Evolutionary conservation across 192 early-diverging fungal genomes (phyloP), one percentile per base, ranked within the genome.

Genomic region (Coemansia sp.): DNA sequence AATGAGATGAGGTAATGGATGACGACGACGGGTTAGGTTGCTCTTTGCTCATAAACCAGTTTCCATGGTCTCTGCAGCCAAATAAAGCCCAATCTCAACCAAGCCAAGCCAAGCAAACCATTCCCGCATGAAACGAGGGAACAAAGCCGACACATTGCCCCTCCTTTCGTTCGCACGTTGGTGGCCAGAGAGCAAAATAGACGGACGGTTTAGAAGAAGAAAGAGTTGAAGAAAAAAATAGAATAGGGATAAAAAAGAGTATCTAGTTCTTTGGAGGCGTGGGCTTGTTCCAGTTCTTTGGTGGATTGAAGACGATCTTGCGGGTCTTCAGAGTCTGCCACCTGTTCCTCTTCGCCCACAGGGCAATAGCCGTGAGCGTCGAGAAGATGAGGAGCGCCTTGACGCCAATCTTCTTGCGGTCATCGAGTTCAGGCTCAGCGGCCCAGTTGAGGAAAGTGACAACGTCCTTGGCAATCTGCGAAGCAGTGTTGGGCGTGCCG

Each of bases 401-500:
- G 85, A 92, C 72, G 47, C 97, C 97, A 86, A 95, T 92, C 89
- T 89, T 92, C 89, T 98, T 99, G 68, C 95, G 88, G 56, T 98
- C 93, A 71, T 98, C 97, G 62, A 94, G 91, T 77, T 99, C 97
- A 40, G 95, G 95, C 85, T 97, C 95, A 26, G 93, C 89, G n/a
- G 95, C 92, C 95, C 95, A 99, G 68, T 89, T 85, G 54, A 99
- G 84, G 87, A 97, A 99, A 32, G 90, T 90, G 21, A 91, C 86
- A 5, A 99, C 95, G 84, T 99, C 97, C 89, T 96, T 99, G 69
- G 95, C 91, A 74, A 99, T 92, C 86, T 99, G 95, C 48, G 93
- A 93, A 38, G 95, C 90, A 15, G 92, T 96, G 76, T 94, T 94
- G 67, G 94, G 94, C 21, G 95, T 97, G 45, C 93, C 97, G 75